Evolutionary conservation across 2,329 filamentous ascomycete species (phyloP), one percentile per base, ranked within the genome.

Genomic region (Alternaria rosae): DNA sequence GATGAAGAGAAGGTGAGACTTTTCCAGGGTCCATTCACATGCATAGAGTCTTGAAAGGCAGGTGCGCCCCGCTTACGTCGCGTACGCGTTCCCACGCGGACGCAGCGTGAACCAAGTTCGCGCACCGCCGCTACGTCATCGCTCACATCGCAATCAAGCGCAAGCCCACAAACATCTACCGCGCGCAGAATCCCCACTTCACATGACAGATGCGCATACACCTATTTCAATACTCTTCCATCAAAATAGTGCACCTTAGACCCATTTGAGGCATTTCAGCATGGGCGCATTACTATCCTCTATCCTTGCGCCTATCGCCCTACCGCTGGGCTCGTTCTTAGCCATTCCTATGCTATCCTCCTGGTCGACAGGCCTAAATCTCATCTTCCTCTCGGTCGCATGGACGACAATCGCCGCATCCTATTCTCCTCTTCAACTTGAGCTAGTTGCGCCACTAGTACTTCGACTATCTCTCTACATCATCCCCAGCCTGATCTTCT

Each of bases 361-460:
- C 7, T 93, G 91, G 82, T 90, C 84, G 43, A 94, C 93, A 2
- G 93, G 90, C 1, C 83, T 97, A 66, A 97, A 95, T 78, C 82
- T 97, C 23, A 82, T 96, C 65, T 94, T 97, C 83, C 95, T 97
- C 80, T 94, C 93, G 78, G 87, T 97, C 82, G 94, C 92, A 70
- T 97, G 93, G 93, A 88, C 89, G 6, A 94, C 92, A 0, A 85
- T 97, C 30, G 88, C 96, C 41, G 83, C 94, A 4, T 91, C 91
- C 7, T 91, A 96, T 71, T 85, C 90, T 1, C 89, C 92, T 0
- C 82, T 95, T 15, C 86, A 88, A 61, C 87, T 97, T 59, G 92
- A 97, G 77, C 77, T 95, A 1, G 82, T 91, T 54, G 92, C 89
- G 57, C 89, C 90, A 0, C 77, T 92, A 6, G 86, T 87, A 23